Conservation (phyloP, 495 filamentous ascomycete species). For the Penicillium verhagenii region DNA sequence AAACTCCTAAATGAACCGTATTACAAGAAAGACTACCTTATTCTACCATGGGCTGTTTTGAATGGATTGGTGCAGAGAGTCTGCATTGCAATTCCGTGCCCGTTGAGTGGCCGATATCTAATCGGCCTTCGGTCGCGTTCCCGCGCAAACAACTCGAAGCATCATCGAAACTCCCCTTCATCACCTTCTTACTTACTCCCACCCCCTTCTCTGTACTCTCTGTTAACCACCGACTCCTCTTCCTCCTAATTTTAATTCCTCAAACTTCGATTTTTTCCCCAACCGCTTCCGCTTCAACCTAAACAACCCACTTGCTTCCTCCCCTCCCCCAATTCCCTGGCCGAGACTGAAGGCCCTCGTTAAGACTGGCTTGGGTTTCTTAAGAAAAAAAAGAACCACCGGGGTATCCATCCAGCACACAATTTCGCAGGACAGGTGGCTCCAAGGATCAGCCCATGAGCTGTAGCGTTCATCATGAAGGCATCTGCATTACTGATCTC, state of each 20-base stretch:
- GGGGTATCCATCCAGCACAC: conserved; percentile 1
- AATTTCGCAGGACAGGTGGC: conserved; percentile 6
- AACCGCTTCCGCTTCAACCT: neutral
- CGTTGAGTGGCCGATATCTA: conserved; percentile 14
- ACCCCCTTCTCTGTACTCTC: conserved; percentile 1
- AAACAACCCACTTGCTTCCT: neutral
- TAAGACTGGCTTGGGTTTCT: conserved; percentile 9
- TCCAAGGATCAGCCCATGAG: conserved; percentile 21
- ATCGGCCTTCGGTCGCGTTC: conserved; percentile 26
- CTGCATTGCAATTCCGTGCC: conserved; percentile 2
- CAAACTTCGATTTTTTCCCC: neutral
- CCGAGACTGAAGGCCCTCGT: conserved; percentile 10
- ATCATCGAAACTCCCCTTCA: conserved; percentile 24
- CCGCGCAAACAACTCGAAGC: conserved; percentile 36
- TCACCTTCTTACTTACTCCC: conserved; percentile 3
- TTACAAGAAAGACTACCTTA: too few species aligned
- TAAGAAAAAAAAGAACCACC: neutral
- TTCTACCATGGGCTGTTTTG: too few species aligned
- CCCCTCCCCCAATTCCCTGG: neutral
- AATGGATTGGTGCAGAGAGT: neutral
- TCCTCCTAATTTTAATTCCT: neutral
- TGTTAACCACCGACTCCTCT: neutral
- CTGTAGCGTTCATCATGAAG: conserved; percentile 67
- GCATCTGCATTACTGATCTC: conserved; percentile 86
- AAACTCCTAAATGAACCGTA: too few species aligned